Conservation (phyloP, 345 rosid genomes). For the Boechera retrofracta region DNA sequence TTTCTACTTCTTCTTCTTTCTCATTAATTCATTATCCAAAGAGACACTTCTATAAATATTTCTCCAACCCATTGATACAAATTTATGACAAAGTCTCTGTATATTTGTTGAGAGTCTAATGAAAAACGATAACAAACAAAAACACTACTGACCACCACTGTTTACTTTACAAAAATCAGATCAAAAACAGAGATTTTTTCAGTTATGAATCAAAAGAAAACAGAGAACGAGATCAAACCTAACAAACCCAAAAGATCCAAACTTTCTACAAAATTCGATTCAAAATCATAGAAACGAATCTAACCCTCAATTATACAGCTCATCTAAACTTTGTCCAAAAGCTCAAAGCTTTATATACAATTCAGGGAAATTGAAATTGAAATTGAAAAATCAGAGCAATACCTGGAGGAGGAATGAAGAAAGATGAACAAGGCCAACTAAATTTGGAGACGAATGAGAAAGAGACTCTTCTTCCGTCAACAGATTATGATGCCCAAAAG, state of each 20-base stretch:
- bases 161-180: conserved; percentile 33
- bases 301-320: neutral
- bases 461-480: conserved; percentile 50
- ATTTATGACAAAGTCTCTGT: conserved; percentile 27
- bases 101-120: conserved; percentile 13
- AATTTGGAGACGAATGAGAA: conserved; percentile 41
- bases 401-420: conserved; percentile 46
- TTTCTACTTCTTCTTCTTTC: too few species aligned
- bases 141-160: conserved; percentile 32
- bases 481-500: conserved; percentile 52
- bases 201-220: neutral
- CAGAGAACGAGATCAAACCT: conserved; percentile 47
- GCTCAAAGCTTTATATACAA: neutral
- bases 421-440: conserved; percentile 56
- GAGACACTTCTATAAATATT: conserved; percentile 57
- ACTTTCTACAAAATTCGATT: conserved; percentile 2
- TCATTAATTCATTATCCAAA: too few species aligned
- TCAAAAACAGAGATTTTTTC: neutral
- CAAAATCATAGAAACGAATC: neutral
- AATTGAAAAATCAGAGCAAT: neutral
- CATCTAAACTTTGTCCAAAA: too few species aligned
- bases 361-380: neutral
- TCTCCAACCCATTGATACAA: conserved; percentile 74
- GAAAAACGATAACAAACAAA: conserved; percentile 30
- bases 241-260: conserved; percentile 23